A percentile compares a stretch with the other conserved stretches of the same genome.
Evolutionary conservation across 148 eudicot genomes (phyloP).

Genomic region (Pouteria glomerata): DNA sequence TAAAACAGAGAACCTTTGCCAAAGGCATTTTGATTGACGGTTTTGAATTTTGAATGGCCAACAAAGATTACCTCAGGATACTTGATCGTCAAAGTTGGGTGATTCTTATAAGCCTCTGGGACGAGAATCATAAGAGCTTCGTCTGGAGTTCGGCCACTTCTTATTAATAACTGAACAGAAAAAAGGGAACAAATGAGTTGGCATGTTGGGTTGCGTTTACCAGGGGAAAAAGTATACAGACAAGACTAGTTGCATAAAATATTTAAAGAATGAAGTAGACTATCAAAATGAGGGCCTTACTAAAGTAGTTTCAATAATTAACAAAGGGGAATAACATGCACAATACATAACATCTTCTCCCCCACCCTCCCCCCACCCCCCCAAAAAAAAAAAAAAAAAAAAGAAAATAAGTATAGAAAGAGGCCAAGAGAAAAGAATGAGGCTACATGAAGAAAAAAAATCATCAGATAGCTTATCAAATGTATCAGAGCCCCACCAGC

Average conservation of each 20-base stretch:
- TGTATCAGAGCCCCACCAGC: too few relatives aligned
- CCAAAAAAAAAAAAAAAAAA: neutral
- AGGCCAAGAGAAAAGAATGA: neutral
- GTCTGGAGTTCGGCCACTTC: slow-evolving; percentile 92
- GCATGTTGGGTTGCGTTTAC: too few relatives aligned
- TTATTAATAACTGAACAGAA: slow-evolving; percentile 65
- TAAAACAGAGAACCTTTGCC: neutral
- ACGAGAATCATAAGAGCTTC: slow-evolving; percentile 98
- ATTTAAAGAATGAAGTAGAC: slow-evolving; percentile 9
- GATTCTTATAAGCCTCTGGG: slow-evolving; percentile 97
- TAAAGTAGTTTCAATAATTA: neutral
- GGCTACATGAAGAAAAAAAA: too few relatives aligned
- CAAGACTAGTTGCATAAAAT: neutral
- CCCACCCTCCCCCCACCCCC: neutral
- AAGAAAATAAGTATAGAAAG: neutral
- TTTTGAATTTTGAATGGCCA: neutral
- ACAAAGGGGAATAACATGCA: neutral
- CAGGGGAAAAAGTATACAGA: neutral
- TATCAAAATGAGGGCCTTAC: neutral
- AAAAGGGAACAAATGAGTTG: too few relatives aligned
- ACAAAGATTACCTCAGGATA: slow-evolving; percentile 86
- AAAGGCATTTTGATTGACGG: neutral
- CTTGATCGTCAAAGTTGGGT: slow-evolving; percentile 81
- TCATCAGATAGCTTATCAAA: neutral
- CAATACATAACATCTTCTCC: neutral